Percentiles rank a stretch among this genome's conserved stretches.
These are phyloP conservation scores for Solanum ahanhuiri DNA, from an alignment of 257 asterid genomes.

Conservation along the genomic window DNA sequence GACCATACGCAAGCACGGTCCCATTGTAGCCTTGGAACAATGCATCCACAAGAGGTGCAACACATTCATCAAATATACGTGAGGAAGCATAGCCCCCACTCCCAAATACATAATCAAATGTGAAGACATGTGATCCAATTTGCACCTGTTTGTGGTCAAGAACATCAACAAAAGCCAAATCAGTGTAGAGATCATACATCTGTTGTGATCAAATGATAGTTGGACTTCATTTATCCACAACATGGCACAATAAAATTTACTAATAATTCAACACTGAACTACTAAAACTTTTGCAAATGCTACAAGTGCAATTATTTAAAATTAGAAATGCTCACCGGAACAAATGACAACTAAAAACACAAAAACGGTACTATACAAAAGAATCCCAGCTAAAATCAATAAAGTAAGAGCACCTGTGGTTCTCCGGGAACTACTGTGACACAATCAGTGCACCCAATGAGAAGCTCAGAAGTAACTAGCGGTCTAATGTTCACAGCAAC, in stretches of 20 bases:
- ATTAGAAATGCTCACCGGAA: neutral
- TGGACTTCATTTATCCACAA: neutral
- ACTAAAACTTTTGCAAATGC: neutral
- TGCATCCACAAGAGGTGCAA: constrained; percentile 74
- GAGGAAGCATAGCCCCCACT: constrained; percentile 51
- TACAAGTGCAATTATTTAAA: neutral
- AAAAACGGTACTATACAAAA: neutral
- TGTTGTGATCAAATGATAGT: neutral
- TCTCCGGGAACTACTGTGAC: constrained; percentile 60
- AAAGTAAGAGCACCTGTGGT: constrained; percentile 51
- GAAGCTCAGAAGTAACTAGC: constrained; percentile 81
- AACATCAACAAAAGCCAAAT: neutral
- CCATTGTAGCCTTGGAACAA: constrained; percentile 82
- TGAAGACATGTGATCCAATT: constrained; percentile 90
- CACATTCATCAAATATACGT: constrained; percentile 65
- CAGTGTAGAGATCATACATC: neutral
- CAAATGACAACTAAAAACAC: neutral
- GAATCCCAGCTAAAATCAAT: neutral
- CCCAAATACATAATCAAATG: constrained; percentile 81
- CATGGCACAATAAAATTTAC: neutral
- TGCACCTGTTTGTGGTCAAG: constrained; percentile 58
- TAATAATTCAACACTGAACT: neutral
- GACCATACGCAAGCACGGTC: constrained; percentile 96
- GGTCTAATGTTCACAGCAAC: constrained; percentile 90
- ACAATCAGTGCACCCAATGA: constrained; percentile 85